Evolutionary conservation across 768 basidiomycete genomes (phyloP).

Genomic region (Leccinum fibrillosum): DNA sequence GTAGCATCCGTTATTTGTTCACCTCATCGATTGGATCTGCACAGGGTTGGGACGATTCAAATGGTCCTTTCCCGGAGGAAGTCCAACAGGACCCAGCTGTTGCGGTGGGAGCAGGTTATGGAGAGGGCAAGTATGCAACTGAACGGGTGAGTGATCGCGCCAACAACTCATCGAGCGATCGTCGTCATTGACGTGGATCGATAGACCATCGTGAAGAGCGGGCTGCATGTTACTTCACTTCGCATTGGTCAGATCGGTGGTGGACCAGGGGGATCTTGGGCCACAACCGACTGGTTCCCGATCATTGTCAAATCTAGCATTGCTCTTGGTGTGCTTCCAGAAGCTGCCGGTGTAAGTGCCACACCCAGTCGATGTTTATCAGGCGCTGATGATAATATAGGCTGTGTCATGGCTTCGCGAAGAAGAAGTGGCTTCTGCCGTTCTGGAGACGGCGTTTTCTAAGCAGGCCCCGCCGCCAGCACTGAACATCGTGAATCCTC

Average conservation of each 20-base stretch:
- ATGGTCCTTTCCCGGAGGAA: slow-evolving; percentile 36
- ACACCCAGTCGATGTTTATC: not conserved
- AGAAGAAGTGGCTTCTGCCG: slow-evolving; percentile 34
- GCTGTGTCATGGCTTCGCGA: slow-evolving; percentile 42
- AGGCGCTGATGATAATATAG: slow-evolving; percentile 17
- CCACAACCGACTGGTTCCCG: slow-evolving; percentile 46
- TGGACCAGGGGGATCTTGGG: slow-evolving; percentile 41
- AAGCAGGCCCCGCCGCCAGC: slow-evolving; percentile 16
- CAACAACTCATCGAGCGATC: not conserved
- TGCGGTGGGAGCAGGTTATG: slow-evolving; percentile 43
- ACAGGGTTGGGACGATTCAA: slow-evolving; percentile 27
- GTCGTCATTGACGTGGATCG: not conserved
- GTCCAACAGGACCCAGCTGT: slow-evolving; percentile 28
- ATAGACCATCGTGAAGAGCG: slow-evolving; percentile 38
- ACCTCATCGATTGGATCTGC: slow-evolving; percentile 40
- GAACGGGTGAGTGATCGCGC: slow-evolving; percentile 31
- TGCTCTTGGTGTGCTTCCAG: slow-evolving; percentile 27
- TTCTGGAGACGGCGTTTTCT: slow-evolving; percentile 29
- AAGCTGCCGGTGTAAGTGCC: slow-evolving; percentile 32
- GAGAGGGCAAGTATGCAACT: slow-evolving; percentile 43
- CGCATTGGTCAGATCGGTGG: slow-evolving; percentile 48
- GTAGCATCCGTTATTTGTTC: slow-evolving; percentile 35
- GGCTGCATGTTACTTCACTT: slow-evolving; percentile 35
- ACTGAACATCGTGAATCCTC: slow-evolving; percentile 40
- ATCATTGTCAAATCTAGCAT: slow-evolving; percentile 37